Base-by-base conservation (phyloP, 1,284 basidiomycete species). In the Trametes hirsuta region DNA sequence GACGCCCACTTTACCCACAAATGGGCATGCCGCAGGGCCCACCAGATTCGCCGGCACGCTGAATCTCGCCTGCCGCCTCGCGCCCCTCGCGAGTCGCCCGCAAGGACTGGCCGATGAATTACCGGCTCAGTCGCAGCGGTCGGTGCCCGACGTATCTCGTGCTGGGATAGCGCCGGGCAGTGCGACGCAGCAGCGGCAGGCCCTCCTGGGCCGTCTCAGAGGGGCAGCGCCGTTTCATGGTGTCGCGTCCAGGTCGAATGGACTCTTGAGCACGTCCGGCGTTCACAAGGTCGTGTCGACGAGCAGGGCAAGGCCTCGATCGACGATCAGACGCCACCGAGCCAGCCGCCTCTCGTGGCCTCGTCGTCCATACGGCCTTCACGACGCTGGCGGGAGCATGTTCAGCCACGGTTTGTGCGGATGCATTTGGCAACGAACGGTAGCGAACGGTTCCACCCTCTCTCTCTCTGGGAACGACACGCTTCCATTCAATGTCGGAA, bases 1-100 rank as follows among this genome's bases (percentile, higher is more conserved):
- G 35, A 24, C 10, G 22, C 25, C 18, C 51, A 59, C 59, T 58
- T 45, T 58, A 59, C 2, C 63, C 49, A 36, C n/a, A 46, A n/a
- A 15, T 34, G 45, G 63, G 45, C 60, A 58, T 49, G 52, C 63
- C 60, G 59, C 60, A 62, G 54, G 50, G 44, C 47, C 34, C 14
- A 4, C 56, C 39, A 22, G 40, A 50, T 56, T n/a, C 18, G 25
- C 30, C 30, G 30, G 30, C 30, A 9, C 21, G 11, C 25, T n/a
- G 2, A 10, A n/a, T 30, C 9, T 30, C 21, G 30, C 30, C 8
- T 8, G 30, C 9, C 14, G 12, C 15, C 6, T 18, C 46, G 15
- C 15, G 25, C 25, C 21, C 11, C 36, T 48, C 47, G 47, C 21
- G 36, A 25, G 48, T 49, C 50, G 55, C 36, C 18, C 18, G 18